These are phyloP conservation scores for Diatrype stigma DNA, from an alignment of 2,329 filamentous ascomycete genomes.

Conservation along the genomic window DNA sequence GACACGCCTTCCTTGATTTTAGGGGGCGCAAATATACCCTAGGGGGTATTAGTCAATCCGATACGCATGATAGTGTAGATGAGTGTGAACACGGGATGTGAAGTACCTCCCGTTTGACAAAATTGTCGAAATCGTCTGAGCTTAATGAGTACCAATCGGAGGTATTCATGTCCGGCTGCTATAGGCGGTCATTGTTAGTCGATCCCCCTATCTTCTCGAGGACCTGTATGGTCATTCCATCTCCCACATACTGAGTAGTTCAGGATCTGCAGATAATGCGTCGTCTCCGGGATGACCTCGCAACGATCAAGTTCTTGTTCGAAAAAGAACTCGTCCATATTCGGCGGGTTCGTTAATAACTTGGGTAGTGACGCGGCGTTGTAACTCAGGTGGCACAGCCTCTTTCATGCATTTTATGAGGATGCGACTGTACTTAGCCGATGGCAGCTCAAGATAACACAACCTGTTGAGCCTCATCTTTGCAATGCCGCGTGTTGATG, in stretches of 20 bases:
- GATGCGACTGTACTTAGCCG: too few relatives aligned
- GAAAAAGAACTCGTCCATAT: constrained; percentile 1
- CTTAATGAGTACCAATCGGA: constrained; percentile 1
- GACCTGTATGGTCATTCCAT: not conserved
- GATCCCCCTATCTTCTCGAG: not conserved
- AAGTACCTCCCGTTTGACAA: constrained; percentile 11
- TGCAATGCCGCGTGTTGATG: not conserved
- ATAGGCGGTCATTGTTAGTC: not conserved
- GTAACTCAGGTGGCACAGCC: too few relatives aligned
- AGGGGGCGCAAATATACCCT: constrained; percentile 10
- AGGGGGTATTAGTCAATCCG: not conserved
- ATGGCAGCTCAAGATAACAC: too few relatives aligned
- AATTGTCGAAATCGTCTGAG: constrained; percentile 11
- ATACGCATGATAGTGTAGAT: not conserved
- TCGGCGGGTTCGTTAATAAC: not conserved
- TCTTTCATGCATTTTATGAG: too few relatives aligned
- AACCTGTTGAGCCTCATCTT: not conserved
- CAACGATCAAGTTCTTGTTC: not conserved
- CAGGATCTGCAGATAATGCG: constrained; percentile 16
- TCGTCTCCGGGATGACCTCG: constrained; percentile 3
- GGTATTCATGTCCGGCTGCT: not conserved
- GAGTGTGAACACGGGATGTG: not conserved
- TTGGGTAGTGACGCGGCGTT: too few relatives aligned
- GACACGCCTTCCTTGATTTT: not conserved
- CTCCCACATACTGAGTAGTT: constrained; percentile 14